phyloP scores from a whole-genome alignment of 441 rosid species.

The Aleurites moluccanus region DNA sequence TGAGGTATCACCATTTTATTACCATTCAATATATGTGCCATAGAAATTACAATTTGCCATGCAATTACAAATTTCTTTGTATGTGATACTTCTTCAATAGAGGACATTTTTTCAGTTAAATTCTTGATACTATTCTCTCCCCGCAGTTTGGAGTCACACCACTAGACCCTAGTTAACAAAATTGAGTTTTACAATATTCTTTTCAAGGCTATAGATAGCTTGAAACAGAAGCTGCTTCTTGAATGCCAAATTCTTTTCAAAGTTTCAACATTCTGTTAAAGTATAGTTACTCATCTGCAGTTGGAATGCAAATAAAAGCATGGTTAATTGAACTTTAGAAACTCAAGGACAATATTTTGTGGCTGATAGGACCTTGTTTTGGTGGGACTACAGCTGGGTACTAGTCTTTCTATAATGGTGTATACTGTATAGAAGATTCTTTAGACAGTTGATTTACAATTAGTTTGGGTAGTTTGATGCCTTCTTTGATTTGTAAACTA shows the following conservation, averaged over 20 bases:
- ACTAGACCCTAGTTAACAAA: neutral
- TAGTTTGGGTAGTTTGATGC: neutral
- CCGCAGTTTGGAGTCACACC: neutral
- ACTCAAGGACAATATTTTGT: neutral
- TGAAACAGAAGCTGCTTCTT: neutral
- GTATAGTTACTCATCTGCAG: neutral
- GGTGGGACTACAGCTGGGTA: neutral
- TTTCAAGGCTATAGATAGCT: no score
- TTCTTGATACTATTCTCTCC: no score
- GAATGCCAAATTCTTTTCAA: neutral
- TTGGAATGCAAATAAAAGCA: neutral
- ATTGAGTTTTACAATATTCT: neutral
- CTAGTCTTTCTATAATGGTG: no score
- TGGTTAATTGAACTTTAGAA: neutral
- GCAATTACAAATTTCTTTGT: neutral
- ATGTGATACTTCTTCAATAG: neutral
- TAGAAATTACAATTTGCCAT: neutral
- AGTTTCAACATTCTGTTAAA: neutral
- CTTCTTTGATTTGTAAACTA: neutral
- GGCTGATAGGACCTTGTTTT: neutral
- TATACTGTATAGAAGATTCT: neutral
- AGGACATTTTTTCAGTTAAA: neutral
- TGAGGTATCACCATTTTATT: slow-evolving; percentile 53
- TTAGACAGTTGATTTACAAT: neutral
- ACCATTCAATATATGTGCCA: neutral